A percentile compares a stretch with the other conserved stretches of the same genome.
Conservation (phyloP, 1,284 basidiomycete species). For the Cryptococcus sp. region DNA sequence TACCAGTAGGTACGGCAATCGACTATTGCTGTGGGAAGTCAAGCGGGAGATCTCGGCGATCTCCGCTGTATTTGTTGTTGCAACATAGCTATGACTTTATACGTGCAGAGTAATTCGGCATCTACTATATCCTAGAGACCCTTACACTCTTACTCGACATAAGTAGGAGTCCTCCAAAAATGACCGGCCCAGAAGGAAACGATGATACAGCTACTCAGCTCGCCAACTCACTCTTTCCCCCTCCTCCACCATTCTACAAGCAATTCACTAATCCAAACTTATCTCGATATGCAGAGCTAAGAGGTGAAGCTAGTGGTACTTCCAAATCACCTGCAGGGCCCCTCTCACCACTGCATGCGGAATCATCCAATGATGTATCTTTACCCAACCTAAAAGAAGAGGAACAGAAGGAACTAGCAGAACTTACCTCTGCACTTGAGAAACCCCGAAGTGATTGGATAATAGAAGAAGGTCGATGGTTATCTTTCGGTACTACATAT, state of each 20-base stretch:
- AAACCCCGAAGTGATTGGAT: conserved; percentile 38
- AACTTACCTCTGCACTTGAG: conserved; percentile 13
- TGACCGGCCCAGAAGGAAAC: background rate
- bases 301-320: conserved; percentile 8
- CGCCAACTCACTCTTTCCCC: conserved; percentile 44
- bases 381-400: conserved; percentile 10
- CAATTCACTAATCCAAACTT: conserved; percentile 27
- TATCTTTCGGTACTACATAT: conserved; percentile 38
- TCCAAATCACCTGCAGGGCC: conserved; percentile 7
- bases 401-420: conserved; percentile 10
- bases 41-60: too few relatives aligned
- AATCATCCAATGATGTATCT: background rate
- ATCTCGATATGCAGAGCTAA: conserved; percentile 16
- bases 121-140: background rate
- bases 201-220: conserved; percentile 18
- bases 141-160: background rate
- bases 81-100: background rate
- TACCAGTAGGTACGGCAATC: background rate
- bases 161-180: too few relatives aligned
- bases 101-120: background rate
- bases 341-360: background rate
- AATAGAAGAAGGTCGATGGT: conserved; percentile 38
- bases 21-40: background rate
- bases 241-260: conserved; percentile 40
- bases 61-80: background rate